These are phyloP conservation scores for Penicillium angulare DNA, from an alignment of 495 filamentous ascomycete genomes.

Conservation along the genomic window DNA sequence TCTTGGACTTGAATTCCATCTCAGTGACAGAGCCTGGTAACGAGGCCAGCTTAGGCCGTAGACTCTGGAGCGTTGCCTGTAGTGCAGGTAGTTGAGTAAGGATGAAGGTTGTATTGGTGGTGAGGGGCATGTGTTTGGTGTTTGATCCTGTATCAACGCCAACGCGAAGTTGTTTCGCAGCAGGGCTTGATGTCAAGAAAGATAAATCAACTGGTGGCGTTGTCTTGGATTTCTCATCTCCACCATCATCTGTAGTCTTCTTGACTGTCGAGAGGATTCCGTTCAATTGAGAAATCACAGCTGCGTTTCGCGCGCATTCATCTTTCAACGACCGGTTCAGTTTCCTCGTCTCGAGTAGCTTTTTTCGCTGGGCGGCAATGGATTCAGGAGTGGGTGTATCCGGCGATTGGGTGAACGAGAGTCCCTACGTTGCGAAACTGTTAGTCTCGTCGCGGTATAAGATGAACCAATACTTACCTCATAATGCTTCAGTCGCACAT, in stretches of 20 bases:
- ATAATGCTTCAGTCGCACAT: conserved; percentile 84
- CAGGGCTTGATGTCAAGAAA: conserved; percentile 51
- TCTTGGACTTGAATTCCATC: conserved; percentile 36
- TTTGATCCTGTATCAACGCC: conserved; percentile 36
- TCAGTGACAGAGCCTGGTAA: conserved; percentile 39
- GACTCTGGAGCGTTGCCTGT: conserved; percentile 58
- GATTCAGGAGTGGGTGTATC: conserved; percentile 59
- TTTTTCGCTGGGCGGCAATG: conserved; percentile 68
- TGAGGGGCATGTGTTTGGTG: conserved; percentile 48
- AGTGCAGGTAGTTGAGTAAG: conserved; percentile 79
- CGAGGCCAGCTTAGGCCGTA: conserved; percentile 60
- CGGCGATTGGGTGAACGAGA: conserved; percentile 29
- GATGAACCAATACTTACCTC: conserved; percentile 49
- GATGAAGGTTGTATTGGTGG: conserved; percentile 76
- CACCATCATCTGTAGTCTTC: conserved; percentile 23
- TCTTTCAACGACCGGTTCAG: conserved; percentile 71
- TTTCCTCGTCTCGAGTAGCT: conserved; percentile 75
- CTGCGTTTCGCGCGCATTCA: conserved; percentile 74
- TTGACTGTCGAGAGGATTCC: conserved; percentile 46
- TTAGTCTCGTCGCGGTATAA: conserved; percentile 15
- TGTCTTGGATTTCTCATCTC: conserved; percentile 9
- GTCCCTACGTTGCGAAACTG: conserved; percentile 22
- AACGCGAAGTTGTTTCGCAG: conserved; percentile 46
- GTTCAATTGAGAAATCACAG: conserved; percentile 64
- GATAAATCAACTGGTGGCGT: conserved; percentile 41